Evolutionary conservation across 305 asterid genomes (phyloP).

Genomic region (Caryopteris hybrid): DNA sequence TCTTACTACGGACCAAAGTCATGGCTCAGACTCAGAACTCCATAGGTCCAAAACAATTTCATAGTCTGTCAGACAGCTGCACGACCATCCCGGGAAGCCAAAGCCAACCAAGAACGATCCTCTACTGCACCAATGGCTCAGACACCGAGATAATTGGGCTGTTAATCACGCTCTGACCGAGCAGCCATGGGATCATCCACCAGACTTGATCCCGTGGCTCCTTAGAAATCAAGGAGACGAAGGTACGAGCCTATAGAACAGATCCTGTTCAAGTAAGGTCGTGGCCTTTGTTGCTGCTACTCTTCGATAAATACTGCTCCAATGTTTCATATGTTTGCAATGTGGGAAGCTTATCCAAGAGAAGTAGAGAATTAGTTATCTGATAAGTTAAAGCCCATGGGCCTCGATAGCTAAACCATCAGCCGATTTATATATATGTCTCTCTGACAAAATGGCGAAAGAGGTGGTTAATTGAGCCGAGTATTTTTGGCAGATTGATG

Average conservation of each 20-base stretch:
- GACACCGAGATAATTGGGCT: neutral
- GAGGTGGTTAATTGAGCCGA: too few relatives aligned
- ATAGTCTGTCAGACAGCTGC: neutral
- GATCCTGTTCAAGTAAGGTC: too few relatives aligned
- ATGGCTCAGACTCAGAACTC: too few relatives aligned
- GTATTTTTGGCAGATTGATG: too few relatives aligned
- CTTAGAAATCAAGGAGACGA: neutral
- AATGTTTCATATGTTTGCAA: neutral
- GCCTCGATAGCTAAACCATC: too few relatives aligned
- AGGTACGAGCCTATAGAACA: neutral
- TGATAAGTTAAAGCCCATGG: too few relatives aligned
- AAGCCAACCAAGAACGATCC: neutral
- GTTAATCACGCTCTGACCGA: constrained; percentile 5
- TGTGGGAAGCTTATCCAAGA: neutral
- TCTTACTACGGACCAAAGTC: too few relatives aligned
- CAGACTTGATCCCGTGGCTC: neutral
- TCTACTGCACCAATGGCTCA: neutral
- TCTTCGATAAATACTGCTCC: neutral
- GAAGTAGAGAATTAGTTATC: too few relatives aligned
- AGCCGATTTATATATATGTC: too few relatives aligned
- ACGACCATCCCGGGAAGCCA: neutral
- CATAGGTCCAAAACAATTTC: too few relatives aligned
- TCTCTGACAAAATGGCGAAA: too few relatives aligned
- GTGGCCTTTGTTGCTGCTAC: neutral
- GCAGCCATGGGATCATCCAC: neutral